Base-by-base conservation (phyloP, 2,329 filamentous ascomycete species). In the Acrodontium crateriforme region DNA sequence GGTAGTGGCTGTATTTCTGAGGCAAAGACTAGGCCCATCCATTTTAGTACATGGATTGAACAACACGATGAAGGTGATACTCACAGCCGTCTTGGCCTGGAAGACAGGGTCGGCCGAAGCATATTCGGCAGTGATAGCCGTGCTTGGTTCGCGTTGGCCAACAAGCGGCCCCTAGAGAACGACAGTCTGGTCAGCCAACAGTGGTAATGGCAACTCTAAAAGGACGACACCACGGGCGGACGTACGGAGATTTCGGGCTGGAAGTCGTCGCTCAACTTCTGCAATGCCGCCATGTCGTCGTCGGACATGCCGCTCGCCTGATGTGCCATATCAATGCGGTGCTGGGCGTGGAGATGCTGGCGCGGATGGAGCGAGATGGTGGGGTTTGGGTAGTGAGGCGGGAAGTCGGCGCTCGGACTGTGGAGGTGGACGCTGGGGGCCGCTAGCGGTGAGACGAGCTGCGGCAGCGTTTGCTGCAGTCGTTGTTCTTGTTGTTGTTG, bases 101-200 rank as follows among this genome's bases (percentile, higher is more conserved):
- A 82, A 92, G 38, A 81, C 63, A 5, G 77, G 74, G 53, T 95
- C 85, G 36, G 83, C 85, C 55, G 79, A 78, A 36, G 83, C 80
- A 59, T 93, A 95, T 53, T 93, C 81, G 38, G 76, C 67, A 10
- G 79, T 74, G 49, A 98, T 83, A 40, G 67, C 71, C 42, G 74
- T 69, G 55, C 77, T 91, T 28, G 79, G 71, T 47, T 74, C 72
- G 56, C 79, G 81, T 36, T 77, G 68, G 45, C 83, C 80, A 40
- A 95, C 78, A 27, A 85, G 65, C 36, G 82, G 80, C 31, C 83
- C 84, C 87, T 94, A 47, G 41, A 29, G 37, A 16, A 29, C 31
- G 10, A 8, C 20, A 45, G 38, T 31, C 38, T 35, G 31, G 36
- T 44, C 40, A 43, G 43, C 37, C 40, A 38, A 35, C 30, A 30